Conservation (phyloP, 2,329 filamentous ascomycete species). For the Nemania bipapillata region DNA sequence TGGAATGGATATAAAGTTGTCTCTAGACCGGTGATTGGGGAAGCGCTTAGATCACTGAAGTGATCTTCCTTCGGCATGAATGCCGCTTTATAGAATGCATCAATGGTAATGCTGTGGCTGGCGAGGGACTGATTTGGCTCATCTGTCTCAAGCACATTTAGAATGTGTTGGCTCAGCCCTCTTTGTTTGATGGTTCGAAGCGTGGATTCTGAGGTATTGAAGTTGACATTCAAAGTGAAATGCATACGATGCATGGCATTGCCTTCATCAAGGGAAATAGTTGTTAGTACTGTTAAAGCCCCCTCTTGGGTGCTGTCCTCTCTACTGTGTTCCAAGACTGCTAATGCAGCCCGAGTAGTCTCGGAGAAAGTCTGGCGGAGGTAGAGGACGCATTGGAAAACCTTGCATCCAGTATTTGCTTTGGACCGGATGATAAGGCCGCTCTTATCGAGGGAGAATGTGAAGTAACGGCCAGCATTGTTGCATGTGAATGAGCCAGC, state of each 20-base stretch:
- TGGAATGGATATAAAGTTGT: conserved; percentile 77
- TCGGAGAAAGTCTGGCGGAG: conserved; percentile 31
- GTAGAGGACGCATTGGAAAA: conserved; percentile 34
- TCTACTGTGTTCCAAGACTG: conserved; percentile 33
- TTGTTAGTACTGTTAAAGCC: conserved; percentile 51
- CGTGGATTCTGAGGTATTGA: conserved; percentile 56
- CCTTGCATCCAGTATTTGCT: conserved; percentile 18
- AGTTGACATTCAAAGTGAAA: conserved; percentile 55
- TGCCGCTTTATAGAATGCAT: conserved; percentile 76
- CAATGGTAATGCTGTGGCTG: conserved; percentile 50
- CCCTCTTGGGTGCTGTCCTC: conserved; percentile 38
- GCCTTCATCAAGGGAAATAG: conserved; percentile 49
- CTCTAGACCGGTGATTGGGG: conserved; percentile 58
- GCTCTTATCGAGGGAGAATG: conserved; percentile 16
- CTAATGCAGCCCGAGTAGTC: conserved; percentile 26
- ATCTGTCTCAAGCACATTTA: conserved; percentile 52
- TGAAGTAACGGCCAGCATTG: conserved; percentile 38
- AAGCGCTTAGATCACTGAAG: conserved; percentile 53
- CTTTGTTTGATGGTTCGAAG: conserved; percentile 51
- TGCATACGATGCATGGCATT: conserved; percentile 47
- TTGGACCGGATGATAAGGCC: conserved; percentile 35
- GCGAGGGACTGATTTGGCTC: background rate
- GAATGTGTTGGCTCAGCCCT: conserved; percentile 51
- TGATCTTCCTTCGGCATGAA: conserved; percentile 65
- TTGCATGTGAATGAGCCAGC: conserved; percentile 20